Conservation (phyloP, 768 basidiomycete species). For the Boletus huronensis region DNA sequence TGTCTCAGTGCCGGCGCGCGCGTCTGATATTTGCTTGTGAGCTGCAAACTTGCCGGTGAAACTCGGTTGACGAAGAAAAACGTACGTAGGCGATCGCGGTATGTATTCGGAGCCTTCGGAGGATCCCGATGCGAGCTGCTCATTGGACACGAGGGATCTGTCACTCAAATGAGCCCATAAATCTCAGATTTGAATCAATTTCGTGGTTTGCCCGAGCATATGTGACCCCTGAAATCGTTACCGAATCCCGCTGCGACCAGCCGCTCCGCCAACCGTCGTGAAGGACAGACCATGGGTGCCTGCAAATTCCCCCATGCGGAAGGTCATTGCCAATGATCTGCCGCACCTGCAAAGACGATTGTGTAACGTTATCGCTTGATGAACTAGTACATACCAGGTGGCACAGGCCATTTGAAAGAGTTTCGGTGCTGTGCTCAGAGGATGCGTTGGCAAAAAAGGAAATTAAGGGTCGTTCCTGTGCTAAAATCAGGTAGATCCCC, state of each 20-base stretch:
- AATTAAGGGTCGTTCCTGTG: background rate
- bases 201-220: slow-evolving; percentile 7
- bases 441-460: background rate
- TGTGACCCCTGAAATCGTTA: slow-evolving; percentile 22
- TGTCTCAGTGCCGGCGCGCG: background rate
- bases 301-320: background rate
- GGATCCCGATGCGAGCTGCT: slow-evolving; percentile 19
- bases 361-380: background rate
- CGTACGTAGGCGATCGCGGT: slow-evolving; percentile 21
- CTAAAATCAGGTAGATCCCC: background rate
- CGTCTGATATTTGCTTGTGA: slow-evolving; percentile 1
- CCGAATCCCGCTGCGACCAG: slow-evolving; percentile 5
- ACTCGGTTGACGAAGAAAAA: slow-evolving; percentile 11
- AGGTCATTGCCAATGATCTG: too few species aligned
- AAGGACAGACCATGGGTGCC: background rate
- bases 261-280: slow-evolving; percentile 6
- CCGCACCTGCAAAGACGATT: background rate
- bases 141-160: slow-evolving; percentile 14
- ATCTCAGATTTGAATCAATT: slow-evolving; percentile 30
- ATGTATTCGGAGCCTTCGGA: slow-evolving; percentile 16
- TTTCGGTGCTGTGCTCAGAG: background rate
- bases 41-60: slow-evolving; percentile 12
- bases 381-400: too few species aligned
- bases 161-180: slow-evolving; percentile 18
- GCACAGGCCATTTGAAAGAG: background rate